Evolutionary conservation across 306 rosid genomes (phyloP), one percentile per base, ranked within the genome.

Genomic region (Dryas drummondii): DNA sequence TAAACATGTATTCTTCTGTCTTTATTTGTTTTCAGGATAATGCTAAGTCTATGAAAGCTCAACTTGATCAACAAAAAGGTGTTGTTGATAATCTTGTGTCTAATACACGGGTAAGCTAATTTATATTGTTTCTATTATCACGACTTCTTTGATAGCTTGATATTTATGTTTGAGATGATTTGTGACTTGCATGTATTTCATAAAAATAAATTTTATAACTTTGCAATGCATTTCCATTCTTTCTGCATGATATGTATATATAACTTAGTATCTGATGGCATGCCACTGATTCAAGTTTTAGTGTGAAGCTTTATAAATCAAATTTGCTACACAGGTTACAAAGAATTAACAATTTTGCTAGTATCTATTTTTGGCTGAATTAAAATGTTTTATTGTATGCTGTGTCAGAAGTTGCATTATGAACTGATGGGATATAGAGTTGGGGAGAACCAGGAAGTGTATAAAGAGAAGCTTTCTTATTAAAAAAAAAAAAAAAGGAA

Each of bases 81-180:
- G 98, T 94, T 74, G 98, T 94, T 71, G 98, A 94, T 16, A 94
- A 84, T 84, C 98, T 94, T 78, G 96, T 94, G 75, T 83, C 97
- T 54, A 94, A 94, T 72, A 94, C 98, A 46, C 88, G 94, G 85
- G 98, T 94, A 81, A 79, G 87, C 78, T 67, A 68, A 37, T 67
- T 66, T 46, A 19, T 17, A 60, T 1, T 68, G 5, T 32, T 56
- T 5, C 62, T 56, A 27, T 40, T 16, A 54, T 70, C 6, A 22
- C 16, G 68, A 52, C 6, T 19, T 56, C 41, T 56, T 19, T 1
- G 9, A 45, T 41, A 70, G 48, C 32, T 19, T 19, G 13, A 41
- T 52, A 53, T 53, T 5, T 52, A 40, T 40, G 7, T 27, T 17
- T 45, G 70, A 46, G n/a, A 47, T 19, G 26, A 3, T 47, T 46